Evolutionary conservation across 148 eudicot species (phyloP).

Genomic region (Amaranthus cruentus): DNA sequence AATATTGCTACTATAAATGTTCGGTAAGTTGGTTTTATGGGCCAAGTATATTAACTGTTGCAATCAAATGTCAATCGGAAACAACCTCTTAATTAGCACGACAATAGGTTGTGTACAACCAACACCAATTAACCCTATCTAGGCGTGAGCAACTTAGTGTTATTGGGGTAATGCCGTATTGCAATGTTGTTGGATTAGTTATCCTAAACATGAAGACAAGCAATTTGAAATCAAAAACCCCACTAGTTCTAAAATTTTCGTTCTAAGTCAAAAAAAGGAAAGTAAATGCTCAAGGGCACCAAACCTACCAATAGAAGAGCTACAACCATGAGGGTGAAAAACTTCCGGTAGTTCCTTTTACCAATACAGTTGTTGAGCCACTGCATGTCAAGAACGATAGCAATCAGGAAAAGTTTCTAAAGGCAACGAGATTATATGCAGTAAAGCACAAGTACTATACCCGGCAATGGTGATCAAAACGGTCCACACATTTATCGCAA

Average conservation of each 20-base stretch:
- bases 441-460: slow-evolving; percentile 35
- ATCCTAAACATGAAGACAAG: neutral
- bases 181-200: too few species aligned
- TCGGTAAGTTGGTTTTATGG: too few species aligned
- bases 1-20: too few species aligned
- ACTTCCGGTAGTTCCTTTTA: slow-evolving; percentile 78
- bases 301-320: slow-evolving; percentile 75
- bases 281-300: neutral
- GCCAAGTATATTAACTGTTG: too few species aligned
- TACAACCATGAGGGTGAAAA: slow-evolving; percentile 91
- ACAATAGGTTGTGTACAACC: too few species aligned
- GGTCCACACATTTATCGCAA: slow-evolving; percentile 94
- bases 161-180: too few species aligned
- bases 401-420: slow-evolving; percentile 11
- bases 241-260: neutral
- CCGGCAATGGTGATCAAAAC: slow-evolving; percentile 99
- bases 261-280: neutral
- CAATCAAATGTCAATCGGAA: too few species aligned
- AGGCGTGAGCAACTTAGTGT: too few species aligned
- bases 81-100: too few species aligned
- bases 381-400: slow-evolving; percentile 30
- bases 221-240: neutral
- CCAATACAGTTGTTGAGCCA: slow-evolving; percentile 70
- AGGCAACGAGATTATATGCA: neutral
- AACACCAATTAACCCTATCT: too few species aligned